Base-by-base conservation (phyloP, 306 rosid genomes). In the Dicorynia guianensis region DNA sequence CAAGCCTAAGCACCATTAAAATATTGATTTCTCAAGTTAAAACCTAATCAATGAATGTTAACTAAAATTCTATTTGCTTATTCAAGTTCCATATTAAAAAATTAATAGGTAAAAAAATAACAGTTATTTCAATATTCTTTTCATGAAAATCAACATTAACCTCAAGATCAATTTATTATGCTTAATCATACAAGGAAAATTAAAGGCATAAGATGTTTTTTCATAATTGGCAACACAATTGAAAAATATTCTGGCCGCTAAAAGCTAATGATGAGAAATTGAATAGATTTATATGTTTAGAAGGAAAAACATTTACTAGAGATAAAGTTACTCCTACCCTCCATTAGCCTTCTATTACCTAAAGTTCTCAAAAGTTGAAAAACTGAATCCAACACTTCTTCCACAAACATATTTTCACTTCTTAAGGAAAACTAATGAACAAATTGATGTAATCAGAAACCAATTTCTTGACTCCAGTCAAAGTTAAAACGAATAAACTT, bases 291-390 rank as follows among this genome's bases (percentile, higher is more conserved):
- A 76, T 42, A 8, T 49, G 49, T 42, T 12, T 8, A 10, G 7
- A 59, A 39, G 20, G 19, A 35, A 20, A 13, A 80, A 75, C 14
- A 8, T n/a, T 47, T 36, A 17, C 7, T 9, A 43, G 15, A 19
- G 20, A 66, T 61, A 71, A 15, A 33, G 25, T 44, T 43, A 35
- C 36, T 14, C 18, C 12, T 59, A 67, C 4, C 15, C 57, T 69
- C 50, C 2, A 14, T 53, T 70, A 43, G 5, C 40, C 34, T 69
- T 52, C 40, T 40, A 49, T 49, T 53, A 36, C 48, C 66, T 48
- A 35, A 78, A 14, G 54, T 19, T 39, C 68, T 49, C 44, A 46
- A 47, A 74, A 79, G 55, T 65, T 64, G 63, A 50, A 79, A 72
- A 57, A n/a, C 50, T 47, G 33, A 8, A 49, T 52, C 48, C 63